These are phyloP conservation scores for Hibiscus mutabilis DNA, from an alignment of 345 rosid genomes.

Conservation along the genomic window DNA sequence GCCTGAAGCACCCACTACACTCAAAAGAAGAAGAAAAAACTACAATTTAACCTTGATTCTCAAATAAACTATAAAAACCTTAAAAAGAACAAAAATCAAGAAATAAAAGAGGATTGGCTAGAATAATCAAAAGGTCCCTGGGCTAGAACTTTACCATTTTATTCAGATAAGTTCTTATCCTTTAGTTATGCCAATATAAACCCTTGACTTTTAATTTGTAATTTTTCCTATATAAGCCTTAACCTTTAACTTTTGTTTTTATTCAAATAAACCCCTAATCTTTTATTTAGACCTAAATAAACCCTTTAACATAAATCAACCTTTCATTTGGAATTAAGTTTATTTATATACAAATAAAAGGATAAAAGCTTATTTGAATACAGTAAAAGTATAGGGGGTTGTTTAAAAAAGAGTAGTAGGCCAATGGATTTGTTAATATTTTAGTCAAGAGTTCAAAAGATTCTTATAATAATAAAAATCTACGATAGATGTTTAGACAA, in stretches of 20 bases:
- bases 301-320: not conserved
- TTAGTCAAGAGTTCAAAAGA: not conserved
- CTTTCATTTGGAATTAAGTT: not conserved
- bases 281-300: not conserved
- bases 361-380: not conserved
- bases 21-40: not conserved
- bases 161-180: not conserved
- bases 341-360: not conserved
- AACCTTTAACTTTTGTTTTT: not conserved
- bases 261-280: not conserved
- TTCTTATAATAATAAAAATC: not conserved
- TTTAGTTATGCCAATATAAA: not conserved
- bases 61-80: not conserved
- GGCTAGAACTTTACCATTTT: not conserved
- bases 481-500: conserved; percentile 20
- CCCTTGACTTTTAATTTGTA: not conserved
- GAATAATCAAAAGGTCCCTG: not conserved
- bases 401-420: not conserved
- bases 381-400: not conserved
- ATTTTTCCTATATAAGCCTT: not conserved
- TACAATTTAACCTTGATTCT: not conserved
- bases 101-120: not conserved
- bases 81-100: not conserved
- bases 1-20: conserved; percentile 75
- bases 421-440: not conserved